These are phyloP conservation scores for Poa pratensis DNA, from an alignment of 176 grass and related monocot species.

Conservation along the genomic window DNA sequence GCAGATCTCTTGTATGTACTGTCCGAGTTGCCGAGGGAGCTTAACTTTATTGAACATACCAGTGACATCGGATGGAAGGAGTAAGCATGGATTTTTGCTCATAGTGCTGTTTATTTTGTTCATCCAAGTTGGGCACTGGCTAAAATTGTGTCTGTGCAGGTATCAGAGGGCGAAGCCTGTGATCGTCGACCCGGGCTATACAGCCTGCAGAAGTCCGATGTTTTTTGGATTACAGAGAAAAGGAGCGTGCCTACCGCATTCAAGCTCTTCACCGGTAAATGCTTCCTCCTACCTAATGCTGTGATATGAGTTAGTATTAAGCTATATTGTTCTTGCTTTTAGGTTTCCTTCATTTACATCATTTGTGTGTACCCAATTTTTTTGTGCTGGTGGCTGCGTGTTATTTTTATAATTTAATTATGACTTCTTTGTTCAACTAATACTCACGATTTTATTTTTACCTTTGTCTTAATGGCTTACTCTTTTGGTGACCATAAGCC, in stretches of 20 bases:
- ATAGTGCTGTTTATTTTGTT: constrained; percentile 24
- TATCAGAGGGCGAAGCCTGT: constrained; percentile 95
- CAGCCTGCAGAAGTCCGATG: constrained; percentile 83
- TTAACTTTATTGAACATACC: constrained; percentile 97
- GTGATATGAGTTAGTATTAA: not conserved
- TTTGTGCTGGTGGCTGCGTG: not conserved
- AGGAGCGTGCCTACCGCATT: constrained; percentile 92
- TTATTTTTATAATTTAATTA: not conserved
- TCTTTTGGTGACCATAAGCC: constrained; percentile 10
- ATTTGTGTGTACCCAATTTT: not conserved
- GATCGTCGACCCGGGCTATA: constrained; percentile 97
- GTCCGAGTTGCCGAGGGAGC: constrained; percentile 78
- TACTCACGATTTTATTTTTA: not conserved
- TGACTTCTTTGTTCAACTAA: not conserved
- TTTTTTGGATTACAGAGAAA: constrained; percentile 96
- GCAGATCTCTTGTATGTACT: constrained; percentile 83
- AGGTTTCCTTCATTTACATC: not conserved
- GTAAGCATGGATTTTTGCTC: constrained; percentile 53
- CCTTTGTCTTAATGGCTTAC: not conserved
- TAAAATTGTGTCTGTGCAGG: constrained; percentile 54
- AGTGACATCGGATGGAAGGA: constrained; percentile 99
- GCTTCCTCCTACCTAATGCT: not conserved
- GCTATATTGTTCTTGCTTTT: not conserved
- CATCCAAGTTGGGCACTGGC: constrained; percentile 1
- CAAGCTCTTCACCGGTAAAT: constrained; percentile 97